Evolutionary conservation across 2,329 filamentous ascomycete genomes (phyloP).

Genomic region (Davidsoniella australis): DNA sequence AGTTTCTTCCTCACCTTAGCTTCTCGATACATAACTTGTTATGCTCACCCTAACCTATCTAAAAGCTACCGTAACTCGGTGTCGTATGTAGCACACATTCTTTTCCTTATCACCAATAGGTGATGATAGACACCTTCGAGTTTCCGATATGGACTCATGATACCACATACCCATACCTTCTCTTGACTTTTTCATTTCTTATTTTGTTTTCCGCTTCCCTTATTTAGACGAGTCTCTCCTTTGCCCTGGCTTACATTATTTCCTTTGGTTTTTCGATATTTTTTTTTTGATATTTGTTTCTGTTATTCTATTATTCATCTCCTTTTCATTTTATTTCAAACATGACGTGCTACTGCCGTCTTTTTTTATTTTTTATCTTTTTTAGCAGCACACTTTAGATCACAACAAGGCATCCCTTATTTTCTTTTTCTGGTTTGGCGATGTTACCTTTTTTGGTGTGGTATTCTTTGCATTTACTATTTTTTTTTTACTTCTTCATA

Average conservation of each 20-base stretch:
- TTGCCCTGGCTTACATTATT: background rate
- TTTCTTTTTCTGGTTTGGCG: background rate
- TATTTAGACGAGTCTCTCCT: background rate
- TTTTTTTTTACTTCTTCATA: too few species aligned
- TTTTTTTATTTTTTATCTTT: background rate
- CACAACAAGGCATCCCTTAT: too few species aligned
- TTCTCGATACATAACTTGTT: background rate
- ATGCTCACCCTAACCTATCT: too few species aligned
- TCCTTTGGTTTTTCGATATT: background rate
- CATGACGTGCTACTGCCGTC: background rate
- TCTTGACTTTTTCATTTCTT: background rate
- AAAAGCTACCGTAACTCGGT: too few species aligned
- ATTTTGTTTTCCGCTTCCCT: background rate
- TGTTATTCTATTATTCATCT: background rate
- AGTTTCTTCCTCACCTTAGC: background rate
- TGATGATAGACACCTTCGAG: background rate
- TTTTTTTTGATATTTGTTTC: constrained; percentile 1
- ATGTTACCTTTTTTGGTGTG: background rate
- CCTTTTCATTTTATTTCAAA: background rate
- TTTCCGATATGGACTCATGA: too few species aligned
- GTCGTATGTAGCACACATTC: background rate
- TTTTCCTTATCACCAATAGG: background rate
- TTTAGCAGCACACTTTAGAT: background rate
- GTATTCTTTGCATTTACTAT: background rate
- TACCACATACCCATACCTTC: background rate